These are phyloP conservation scores for Rhizoctonia solani DNA, from an alignment of 1,284 basidiomycete genomes.

Conservation along the genomic window DNA sequence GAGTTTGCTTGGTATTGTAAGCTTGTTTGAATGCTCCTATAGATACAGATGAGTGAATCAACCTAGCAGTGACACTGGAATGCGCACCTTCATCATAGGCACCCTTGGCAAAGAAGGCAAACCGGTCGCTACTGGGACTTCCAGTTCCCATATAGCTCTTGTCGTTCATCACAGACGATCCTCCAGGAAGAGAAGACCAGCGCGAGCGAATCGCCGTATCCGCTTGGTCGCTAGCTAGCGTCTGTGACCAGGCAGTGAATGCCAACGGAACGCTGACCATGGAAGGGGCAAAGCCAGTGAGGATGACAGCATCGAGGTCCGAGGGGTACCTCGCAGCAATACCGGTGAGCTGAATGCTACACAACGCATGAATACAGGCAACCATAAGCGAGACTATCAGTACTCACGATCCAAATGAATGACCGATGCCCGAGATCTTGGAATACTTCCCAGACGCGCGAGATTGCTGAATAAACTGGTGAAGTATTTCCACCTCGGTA, in stretches of 20 bases:
- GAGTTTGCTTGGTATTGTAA: conserved; percentile 42
- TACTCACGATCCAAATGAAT: conserved; percentile 45
- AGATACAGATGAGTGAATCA: conserved; percentile 32
- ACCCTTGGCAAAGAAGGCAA: conserved; percentile 48
- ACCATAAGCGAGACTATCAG: conserved; percentile 5
- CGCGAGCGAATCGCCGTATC: conserved; percentile 6
- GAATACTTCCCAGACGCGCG: conserved; percentile 39
- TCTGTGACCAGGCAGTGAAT: conserved; percentile 42
- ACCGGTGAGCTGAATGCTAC: conserved; percentile 42
- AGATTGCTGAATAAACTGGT: conserved; percentile 43
- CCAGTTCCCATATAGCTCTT: conserved; percentile 42
- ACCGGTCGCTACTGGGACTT: conserved; percentile 45
- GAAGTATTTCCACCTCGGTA: conserved; percentile 46
- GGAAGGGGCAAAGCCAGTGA: conserved; percentile 46
- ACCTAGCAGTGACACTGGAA: conserved; percentile 2
- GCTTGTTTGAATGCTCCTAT: conserved; percentile 37
- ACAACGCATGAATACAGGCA: conserved; percentile 5
- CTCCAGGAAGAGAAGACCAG: conserved; percentile 8
- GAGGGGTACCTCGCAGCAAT: conserved; percentile 41
- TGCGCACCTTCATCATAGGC: conserved; percentile 44
- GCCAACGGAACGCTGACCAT: conserved; percentile 39
- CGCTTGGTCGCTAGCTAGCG: conserved; percentile 42
- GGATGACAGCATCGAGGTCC: conserved; percentile 44
- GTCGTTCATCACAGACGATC: neutral
- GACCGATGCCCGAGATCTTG: conserved; percentile 45